A percentile compares a stretch with the other conserved stretches of the same genome.
These are phyloP conservation scores for Schwanniomyces vanrijiae DNA, from an alignment of 805 yeast species.

Conservation along the genomic window DNA sequence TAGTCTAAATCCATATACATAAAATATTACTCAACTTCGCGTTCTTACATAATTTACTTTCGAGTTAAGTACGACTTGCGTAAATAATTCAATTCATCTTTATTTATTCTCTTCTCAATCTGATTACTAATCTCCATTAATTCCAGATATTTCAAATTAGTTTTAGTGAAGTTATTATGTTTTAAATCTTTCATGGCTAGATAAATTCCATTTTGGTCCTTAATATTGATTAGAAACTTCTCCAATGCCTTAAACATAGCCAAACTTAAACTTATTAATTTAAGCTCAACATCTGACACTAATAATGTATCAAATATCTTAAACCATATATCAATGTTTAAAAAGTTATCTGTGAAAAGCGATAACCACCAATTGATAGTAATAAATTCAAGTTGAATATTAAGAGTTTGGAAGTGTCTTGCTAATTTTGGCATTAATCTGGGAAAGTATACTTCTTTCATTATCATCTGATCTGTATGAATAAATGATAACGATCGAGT, in stretches of 20 bases:
- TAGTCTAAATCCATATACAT: no score
- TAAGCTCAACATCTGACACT: slow-evolving; percentile 33
- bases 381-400: slow-evolving; percentile 48
- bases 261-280: slow-evolving; percentile 31
- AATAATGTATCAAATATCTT: slow-evolving; percentile 51
- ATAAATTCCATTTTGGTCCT: slow-evolving; percentile 31
- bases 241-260: slow-evolving; percentile 40
- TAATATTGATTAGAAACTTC: slow-evolving; percentile 20
- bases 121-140: slow-evolving; percentile 12
- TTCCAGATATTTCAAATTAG: slow-evolving; percentile 19
- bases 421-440: slow-evolving; percentile 39
- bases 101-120: slow-evolving; percentile 14
- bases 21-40: no score
- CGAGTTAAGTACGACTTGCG: neutral
- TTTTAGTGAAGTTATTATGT: slow-evolving; percentile 13
- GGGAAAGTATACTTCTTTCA: slow-evolving; percentile 31
- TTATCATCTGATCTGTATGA: slow-evolving; percentile 38
- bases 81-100: slow-evolving; percentile 1
- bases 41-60: no score
- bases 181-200: slow-evolving; percentile 31
- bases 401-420: slow-evolving; percentile 30
- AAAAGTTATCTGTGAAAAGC: slow-evolving; percentile 48
- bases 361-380: slow-evolving; percentile 60
- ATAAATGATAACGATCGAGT: slow-evolving; percentile 22
- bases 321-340: slow-evolving; percentile 53